A percentile compares a stretch with the other conserved stretches of the same genome.
These are phyloP conservation scores for Telfairia occidentalis DNA, from an alignment of 331 rosid genomes.

Conservation along the genomic window DNA sequence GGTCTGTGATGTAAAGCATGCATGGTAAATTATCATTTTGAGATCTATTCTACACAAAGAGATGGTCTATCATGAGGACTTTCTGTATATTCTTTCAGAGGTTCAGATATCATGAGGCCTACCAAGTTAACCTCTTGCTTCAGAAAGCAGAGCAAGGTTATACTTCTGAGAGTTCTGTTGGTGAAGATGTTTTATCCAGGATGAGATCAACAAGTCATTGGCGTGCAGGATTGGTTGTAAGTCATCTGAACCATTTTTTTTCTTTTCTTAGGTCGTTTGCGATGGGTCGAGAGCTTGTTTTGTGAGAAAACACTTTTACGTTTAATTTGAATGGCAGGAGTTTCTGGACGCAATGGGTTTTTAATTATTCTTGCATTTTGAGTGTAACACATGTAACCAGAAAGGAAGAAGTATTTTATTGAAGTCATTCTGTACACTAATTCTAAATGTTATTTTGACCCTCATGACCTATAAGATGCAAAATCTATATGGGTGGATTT, in stretches of 20 bases:
- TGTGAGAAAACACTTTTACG: background rate
- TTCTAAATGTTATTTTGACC: background rate
- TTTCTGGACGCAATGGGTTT: background rate
- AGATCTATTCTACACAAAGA: background rate
- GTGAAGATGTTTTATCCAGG: constrained; percentile 45
- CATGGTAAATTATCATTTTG: background rate
- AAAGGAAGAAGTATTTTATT: background rate
- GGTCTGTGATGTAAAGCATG: background rate
- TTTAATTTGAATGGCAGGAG: background rate
- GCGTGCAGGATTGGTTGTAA: constrained; percentile 83
- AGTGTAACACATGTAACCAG: background rate
- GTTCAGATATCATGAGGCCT: constrained; percentile 67
- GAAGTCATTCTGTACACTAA: background rate
- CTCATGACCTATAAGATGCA: background rate
- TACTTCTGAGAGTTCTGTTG: constrained; percentile 38
- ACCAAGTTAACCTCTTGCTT: constrained; percentile 66
- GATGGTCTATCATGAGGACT: background rate
- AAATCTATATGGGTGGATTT: background rate
- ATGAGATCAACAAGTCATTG: constrained; percentile 41
- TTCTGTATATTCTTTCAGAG: constrained; percentile 50
- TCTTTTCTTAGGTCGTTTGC: background rate
- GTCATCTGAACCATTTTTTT: constrained; percentile 23
- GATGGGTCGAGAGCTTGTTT: background rate
- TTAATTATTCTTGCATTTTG: background rate
- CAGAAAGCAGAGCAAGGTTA: constrained; percentile 53